Base-by-base conservation (phyloP, 768 basidiomycete genomes). In the Pisolithus microcarpus region DNA sequence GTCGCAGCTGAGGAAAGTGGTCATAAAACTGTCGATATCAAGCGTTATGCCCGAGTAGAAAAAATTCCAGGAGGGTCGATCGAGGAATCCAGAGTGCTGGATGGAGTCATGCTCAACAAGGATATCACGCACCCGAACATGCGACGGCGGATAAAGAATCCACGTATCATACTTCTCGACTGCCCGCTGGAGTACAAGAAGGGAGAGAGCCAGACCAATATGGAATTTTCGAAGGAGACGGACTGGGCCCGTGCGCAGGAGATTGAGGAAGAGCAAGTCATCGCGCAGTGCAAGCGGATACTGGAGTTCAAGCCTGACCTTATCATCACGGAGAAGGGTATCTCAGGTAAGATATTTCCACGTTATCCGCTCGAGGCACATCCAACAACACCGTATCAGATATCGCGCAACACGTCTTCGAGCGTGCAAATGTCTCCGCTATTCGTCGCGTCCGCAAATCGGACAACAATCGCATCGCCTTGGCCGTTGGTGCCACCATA, bases 151-250 rank as follows among this genome's bases (percentile, higher is more conserved):
- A 98, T 98, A 66, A 79, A 75, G 54, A 88, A 91, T 57, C 96
- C 95, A 3, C 72, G 94, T 11, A 87, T 99, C 45, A 72, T 98
- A 21, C 70, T 98, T 38, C 72, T 98, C 38, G 93, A 96, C 67
- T 98, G 94, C 67, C 93, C 94, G 9, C 71, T 97, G 51, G 95
- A 98, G 72, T 98, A 99, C 74, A 99, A 98, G 74, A 98, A 98
- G 76, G 95, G 95, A 24, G 96, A 98, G 74, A 83, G 79, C 51
- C 96, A 99, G 71, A 98, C 96, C 53, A 96, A 97, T 66, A 98
- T 98, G 78, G 95, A 97, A 72, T 92, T 98, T 57, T 85, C 84
- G 40, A 91, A 91, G 70, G 94, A 94, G 72, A 75, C 76, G 18
- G 94, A 99, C 65, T 99, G 93, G 91, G 83, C 85, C 48, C 73